Base-by-base conservation (phyloP, 345 rosid species). In the Sonneratia alba region DNA sequence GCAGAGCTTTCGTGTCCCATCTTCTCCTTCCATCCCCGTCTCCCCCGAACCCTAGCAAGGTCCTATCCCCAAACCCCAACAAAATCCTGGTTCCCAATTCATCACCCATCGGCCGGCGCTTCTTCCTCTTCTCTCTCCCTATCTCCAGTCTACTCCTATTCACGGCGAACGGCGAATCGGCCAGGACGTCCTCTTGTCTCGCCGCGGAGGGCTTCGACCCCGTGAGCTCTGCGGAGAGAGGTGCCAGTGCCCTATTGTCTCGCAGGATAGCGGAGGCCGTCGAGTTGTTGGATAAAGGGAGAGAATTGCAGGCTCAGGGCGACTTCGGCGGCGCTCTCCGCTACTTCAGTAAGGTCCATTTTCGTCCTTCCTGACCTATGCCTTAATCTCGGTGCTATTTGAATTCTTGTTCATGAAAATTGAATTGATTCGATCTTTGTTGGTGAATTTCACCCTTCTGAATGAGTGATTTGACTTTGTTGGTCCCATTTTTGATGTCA, bases 301-400 rank as follows among this genome's bases (percentile, higher is more conserved):
- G 81, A 75, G 82, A 87, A 59, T 80, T 82, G 75, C 85, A 87
- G 81, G 85, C 88, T 49, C 75, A 74, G 36, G 86, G 91, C 53
- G 87, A 87, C 77, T 87, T 87, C 36, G 71, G 32, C 36, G 21
- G 66, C 57, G 88, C 88, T 55, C 87, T 87, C 74, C 64, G 73
- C n/a, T 85, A 78, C 83, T 87, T 85, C 75, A 87, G 85, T 73
- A 76, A n/a, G 80, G 88, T 85, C 22, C 22, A 40, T 55, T 14
- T 9, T 36, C 22, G 36, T n/a, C n/a, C 13, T 14, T 65, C 36
- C 6, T 24, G 57, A 34, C 49, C 69, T 67, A 64, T 16, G 7
- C 4, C 13, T 45, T 36, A 3, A 0, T 55, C 18, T 48, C 4
- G 6, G 22, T 48, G 45, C 42, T 4, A 24, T 55, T 42, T 32